Evolutionary conservation across 768 basidiomycete species (phyloP).

Genomic region (Tylopilus vinaceipallidus): DNA sequence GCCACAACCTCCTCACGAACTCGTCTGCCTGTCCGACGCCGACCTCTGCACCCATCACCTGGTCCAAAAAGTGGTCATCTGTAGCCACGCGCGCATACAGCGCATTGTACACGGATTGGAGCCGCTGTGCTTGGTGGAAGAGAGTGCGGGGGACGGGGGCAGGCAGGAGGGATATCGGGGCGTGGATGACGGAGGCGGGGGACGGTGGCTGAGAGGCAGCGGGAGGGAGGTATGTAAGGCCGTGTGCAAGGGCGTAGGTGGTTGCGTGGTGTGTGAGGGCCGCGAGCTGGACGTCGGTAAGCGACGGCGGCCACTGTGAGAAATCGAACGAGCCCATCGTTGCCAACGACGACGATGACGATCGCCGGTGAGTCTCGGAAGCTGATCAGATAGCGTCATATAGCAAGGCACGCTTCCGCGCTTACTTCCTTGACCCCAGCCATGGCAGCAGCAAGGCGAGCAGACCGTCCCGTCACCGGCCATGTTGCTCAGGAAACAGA

Average conservation of each 20-base stretch:
- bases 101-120: conserved; percentile 80
- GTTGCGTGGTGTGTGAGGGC: conserved; percentile 65
- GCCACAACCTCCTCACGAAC: conserved; percentile 86
- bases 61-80: conserved; percentile 78
- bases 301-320: conserved; percentile 71
- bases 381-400: conserved; percentile 3
- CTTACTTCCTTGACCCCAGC: too few relatives aligned
- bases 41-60: conserved; percentile 73
- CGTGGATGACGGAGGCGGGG: conserved; percentile 80
- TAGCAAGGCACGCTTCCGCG: too few relatives aligned
- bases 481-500: not conserved
- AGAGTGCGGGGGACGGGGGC: conserved; percentile 76
- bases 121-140: conserved; percentile 58
- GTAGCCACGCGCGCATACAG: conserved; percentile 83
- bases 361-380: not conserved
- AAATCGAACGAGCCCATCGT: conserved; percentile 42
- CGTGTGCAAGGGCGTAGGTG: conserved; percentile 82
- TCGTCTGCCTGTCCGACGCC: conserved; percentile 83
- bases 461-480: not conserved
- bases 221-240: conserved; percentile 77
- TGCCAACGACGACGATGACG: not conserved
- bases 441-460: conserved; percentile 15
- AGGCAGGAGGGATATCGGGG: conserved; percentile 86
- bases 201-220: conserved; percentile 41
- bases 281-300: conserved; percentile 57